phyloP scores from a whole-genome alignment of 306 rosid species.

The Glycyrrhiza uralensis region DNA sequence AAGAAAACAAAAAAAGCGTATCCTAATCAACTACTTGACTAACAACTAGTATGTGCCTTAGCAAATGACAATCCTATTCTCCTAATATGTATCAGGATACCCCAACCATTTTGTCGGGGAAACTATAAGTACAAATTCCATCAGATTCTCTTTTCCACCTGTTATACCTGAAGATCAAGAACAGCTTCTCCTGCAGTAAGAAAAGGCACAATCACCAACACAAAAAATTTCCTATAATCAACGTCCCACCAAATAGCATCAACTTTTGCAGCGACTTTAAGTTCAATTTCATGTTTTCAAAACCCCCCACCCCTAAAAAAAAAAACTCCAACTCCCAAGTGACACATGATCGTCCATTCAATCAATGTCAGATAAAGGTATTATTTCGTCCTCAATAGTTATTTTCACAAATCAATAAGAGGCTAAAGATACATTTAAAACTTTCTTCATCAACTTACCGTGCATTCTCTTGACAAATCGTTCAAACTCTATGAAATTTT shows the following conservation, averaged over 20 bases:
- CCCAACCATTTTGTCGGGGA: constrained; percentile 20
- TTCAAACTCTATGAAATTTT: constrained; percentile 77
- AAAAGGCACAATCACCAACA: constrained; percentile 14
- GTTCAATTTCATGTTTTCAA: neutral
- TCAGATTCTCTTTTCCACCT: constrained; percentile 8
- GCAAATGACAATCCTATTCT: constrained; percentile 24
- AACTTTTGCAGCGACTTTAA: neutral
- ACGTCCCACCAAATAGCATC: neutral
- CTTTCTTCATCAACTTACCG: constrained; percentile 45
- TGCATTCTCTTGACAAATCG: constrained; percentile 94
- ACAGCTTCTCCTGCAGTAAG: constrained; percentile 51
- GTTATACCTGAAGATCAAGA: constrained; percentile 45
- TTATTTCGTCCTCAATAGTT: neutral
- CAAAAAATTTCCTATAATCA: neutral
- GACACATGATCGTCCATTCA: neutral
- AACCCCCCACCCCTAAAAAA: neutral
- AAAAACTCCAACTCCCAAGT: neutral
- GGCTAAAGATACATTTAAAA: neutral
- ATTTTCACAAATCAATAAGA: neutral
- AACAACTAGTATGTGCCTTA: constrained; percentile 11
- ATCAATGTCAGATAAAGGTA: neutral
- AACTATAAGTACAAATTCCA: constrained; percentile 24
- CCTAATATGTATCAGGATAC: constrained; percentile 25
- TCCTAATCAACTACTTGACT: constrained; percentile 29
- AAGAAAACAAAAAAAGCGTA: neutral